A percentile compares a stretch with the other conserved stretches of the same genome.
phyloP scores from a whole-genome alignment of 371 early-diverging fungal genomes.

The Zychaea mexicana region DNA sequence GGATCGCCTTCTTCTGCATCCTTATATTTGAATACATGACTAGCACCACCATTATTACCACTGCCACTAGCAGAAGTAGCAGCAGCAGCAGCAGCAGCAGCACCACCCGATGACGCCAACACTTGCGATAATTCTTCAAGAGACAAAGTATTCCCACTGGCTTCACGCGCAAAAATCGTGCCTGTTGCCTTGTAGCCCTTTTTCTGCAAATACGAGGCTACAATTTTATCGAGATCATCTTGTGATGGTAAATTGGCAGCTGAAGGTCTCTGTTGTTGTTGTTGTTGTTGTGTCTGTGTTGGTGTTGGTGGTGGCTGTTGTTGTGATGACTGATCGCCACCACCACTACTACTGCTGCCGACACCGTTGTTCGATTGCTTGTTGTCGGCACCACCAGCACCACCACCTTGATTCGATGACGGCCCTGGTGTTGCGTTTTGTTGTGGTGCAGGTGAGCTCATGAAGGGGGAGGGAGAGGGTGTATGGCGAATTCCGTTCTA shows the following conservation, averaged over 20 bases:
- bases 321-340: neutral
- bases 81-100: conserved; percentile 7
- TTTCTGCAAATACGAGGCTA: conserved; percentile 40
- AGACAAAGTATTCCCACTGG: conserved; percentile 26
- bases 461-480: no score
- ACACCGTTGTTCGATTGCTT: neutral
- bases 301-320: conserved; percentile 3
- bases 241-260: conserved; percentile 21
- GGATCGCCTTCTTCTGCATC: conserved; percentile 79
- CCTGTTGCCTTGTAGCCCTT: conserved; percentile 40
- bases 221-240: conserved; percentile 36
- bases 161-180: conserved; percentile 32
- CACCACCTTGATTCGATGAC: neutral
- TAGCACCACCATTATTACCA: no score
- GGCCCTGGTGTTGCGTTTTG: neutral
- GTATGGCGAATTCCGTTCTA: no score
- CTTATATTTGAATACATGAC: conserved; percentile 67
- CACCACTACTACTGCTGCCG: neutral
- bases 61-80: no score
- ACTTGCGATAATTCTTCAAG: conserved; percentile 32
- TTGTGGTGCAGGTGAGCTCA: conserved; percentile 1
- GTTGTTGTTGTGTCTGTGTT: neutral
- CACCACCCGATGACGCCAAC: conserved; percentile 14
- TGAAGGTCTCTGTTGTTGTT: conserved; percentile 5
- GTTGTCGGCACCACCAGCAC: neutral